Percentiles rank a stretch among this genome's conserved stretches.
phyloP scores from a whole-genome alignment of 345 rosid species.

The Passiflora organensis region DNA sequence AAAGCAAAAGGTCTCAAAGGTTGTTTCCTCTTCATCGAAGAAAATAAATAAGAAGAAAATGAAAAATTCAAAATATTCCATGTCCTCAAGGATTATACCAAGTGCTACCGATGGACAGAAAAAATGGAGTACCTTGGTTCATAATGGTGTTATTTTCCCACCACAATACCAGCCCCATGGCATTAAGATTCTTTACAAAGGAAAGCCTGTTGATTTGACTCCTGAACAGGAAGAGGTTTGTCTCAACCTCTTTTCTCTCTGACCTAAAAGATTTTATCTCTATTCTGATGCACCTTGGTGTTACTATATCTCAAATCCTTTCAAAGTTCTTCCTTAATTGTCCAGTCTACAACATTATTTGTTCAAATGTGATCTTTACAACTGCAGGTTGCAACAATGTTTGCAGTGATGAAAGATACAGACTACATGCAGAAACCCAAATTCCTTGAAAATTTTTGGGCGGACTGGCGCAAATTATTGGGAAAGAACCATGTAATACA shows the following conservation, averaged over 20 bases:
- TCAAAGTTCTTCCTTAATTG: constrained; percentile 7
- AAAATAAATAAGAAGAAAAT: constrained; percentile 44
- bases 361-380: constrained; percentile 16
- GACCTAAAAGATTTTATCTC: too few species aligned
- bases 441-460: constrained; percentile 91
- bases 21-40: constrained; percentile 50
- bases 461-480: constrained; percentile 74
- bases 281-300: neutral
- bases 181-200: constrained; percentile 76
- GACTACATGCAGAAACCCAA: constrained; percentile 77
- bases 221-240: constrained; percentile 83
- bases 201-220: constrained; percentile 71
- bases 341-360: constrained; percentile 6
- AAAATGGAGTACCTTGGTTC: constrained; percentile 95
- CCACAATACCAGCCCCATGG: constrained; percentile 88
- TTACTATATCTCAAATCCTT: constrained; percentile 3
- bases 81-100: constrained; percentile 64
- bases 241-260: constrained; percentile 8
- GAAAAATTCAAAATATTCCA: constrained; percentile 50
- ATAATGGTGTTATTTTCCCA: constrained; percentile 92
- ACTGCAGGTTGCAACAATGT: constrained; percentile 93
- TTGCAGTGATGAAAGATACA: constrained; percentile 94
- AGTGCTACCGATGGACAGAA: constrained; percentile 90
- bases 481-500: constrained; percentile 87
- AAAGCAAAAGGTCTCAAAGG: constrained; percentile 48